A percentile compares a stretch with the other conserved stretches of the same genome.
phyloP scores from a whole-genome alignment of 805 yeast species.

The Zygosaccharomyces siamensis region DNA sequence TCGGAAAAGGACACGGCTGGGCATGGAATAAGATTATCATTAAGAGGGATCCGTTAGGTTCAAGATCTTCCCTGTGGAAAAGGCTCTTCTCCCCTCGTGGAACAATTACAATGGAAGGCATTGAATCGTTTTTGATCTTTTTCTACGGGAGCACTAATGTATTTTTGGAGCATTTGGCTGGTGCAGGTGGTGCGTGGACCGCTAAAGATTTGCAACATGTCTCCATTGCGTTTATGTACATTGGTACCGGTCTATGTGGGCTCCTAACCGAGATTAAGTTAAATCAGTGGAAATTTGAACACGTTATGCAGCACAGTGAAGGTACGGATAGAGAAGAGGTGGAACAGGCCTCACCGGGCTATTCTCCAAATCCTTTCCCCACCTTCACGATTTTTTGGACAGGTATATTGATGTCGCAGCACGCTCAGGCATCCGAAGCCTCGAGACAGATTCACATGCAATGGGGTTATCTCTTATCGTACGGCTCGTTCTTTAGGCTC shows the following conservation, averaged over 20 bases:
- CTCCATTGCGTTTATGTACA: constrained; percentile 83
- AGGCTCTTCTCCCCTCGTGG: constrained; percentile 35
- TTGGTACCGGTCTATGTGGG: constrained; percentile 93
- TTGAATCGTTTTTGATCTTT: constrained; percentile 74
- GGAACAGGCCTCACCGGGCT: constrained; percentile 57
- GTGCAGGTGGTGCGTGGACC: constrained; percentile 76
- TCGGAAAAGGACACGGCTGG: constrained; percentile 70
- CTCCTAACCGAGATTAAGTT: constrained; percentile 69
- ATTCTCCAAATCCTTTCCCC: constrained; percentile 92
- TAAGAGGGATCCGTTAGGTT: constrained; percentile 20
- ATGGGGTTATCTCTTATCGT: constrained; percentile 87
- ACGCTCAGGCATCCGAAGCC: constrained; percentile 73
- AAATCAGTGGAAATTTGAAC: constrained; percentile 52
- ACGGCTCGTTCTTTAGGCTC: constrained; percentile 74
- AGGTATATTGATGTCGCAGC: constrained; percentile 92
- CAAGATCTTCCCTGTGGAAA: neutral
- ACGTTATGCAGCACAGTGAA: constrained; percentile 33
- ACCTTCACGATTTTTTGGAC: constrained; percentile 93
- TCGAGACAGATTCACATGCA: constrained; percentile 81
- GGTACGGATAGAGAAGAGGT: constrained; percentile 14
- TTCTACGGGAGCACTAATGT: constrained; percentile 87
- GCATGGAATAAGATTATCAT: constrained; percentile 71
- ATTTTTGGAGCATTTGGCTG: constrained; percentile 83
- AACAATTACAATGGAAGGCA: constrained; percentile 74
- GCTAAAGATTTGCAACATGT: constrained; percentile 88